Evolutionary conservation across 2,329 filamentous ascomycete species (phyloP).

Genomic region (Aspergillus awamori): DNA sequence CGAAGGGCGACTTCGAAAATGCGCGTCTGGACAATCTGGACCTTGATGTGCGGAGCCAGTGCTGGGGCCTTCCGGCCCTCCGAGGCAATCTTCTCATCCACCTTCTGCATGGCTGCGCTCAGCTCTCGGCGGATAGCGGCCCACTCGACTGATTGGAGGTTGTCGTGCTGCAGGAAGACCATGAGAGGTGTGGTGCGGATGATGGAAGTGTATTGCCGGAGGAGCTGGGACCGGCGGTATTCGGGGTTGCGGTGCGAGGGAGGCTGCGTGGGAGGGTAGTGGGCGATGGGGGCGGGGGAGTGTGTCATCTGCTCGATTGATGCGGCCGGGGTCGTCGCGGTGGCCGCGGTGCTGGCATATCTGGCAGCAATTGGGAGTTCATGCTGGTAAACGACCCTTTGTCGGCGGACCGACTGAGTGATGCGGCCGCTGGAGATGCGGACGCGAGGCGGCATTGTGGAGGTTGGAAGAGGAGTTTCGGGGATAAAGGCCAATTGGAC

Average conservation of each 20-base stretch:
- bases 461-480: slow-evolving; percentile 3
- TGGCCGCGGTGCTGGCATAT: slow-evolving; percentile 45
- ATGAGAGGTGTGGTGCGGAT: slow-evolving; percentile 83
- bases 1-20: slow-evolving; percentile 85
- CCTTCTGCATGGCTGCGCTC: slow-evolving; percentile 60
- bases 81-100: slow-evolving; percentile 69
- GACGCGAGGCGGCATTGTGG: slow-evolving; percentile 58
- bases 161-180: slow-evolving; percentile 83
- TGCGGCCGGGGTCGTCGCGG: slow-evolving; percentile 55
- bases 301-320: slow-evolving; percentile 53
- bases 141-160: slow-evolving; percentile 75
- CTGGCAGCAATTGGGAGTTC: slow-evolving; percentile 43
- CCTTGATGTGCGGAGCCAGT: slow-evolving; percentile 65
- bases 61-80: slow-evolving; percentile 46
- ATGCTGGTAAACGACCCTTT: slow-evolving; percentile 40
- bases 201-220: slow-evolving; percentile 83
- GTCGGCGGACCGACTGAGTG: slow-evolving; percentile 40
- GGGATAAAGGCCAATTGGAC: slow-evolving; percentile 5
- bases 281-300: slow-evolving; percentile 50
- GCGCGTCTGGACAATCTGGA: slow-evolving; percentile 84
- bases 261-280: slow-evolving; percentile 70
- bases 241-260: slow-evolving; percentile 85
- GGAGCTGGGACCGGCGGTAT: slow-evolving; percentile 85
- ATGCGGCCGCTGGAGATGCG: slow-evolving; percentile 44
- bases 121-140: slow-evolving; percentile 72